phyloP scores from a whole-genome alignment of 2,329 filamentous ascomycete genomes.

The Dactylellina leptospora region DNA sequence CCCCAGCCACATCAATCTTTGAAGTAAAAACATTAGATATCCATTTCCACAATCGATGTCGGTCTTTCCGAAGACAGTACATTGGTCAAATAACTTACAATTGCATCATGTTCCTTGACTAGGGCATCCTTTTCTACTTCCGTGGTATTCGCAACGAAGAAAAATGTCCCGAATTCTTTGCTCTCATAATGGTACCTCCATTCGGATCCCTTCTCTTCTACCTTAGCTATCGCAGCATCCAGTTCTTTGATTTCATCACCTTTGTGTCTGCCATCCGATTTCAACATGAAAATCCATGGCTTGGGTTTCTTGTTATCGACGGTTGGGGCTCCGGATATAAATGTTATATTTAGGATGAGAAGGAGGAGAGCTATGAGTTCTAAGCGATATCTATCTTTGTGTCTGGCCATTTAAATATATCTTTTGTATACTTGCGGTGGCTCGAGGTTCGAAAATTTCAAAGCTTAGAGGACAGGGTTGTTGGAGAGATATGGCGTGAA shows the following conservation, averaged over 20 bases:
- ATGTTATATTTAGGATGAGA: background rate
- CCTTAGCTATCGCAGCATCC: background rate
- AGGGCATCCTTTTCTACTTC: background rate
- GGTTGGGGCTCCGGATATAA: background rate
- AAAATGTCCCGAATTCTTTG: slow-evolving; percentile 12
- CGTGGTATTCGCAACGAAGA: slow-evolving; percentile 11
- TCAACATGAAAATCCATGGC: slow-evolving; percentile 25
- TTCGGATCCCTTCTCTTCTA: background rate
- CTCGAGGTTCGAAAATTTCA: too few species aligned
- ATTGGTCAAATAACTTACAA: slow-evolving; percentile 11
- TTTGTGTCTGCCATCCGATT: background rate
- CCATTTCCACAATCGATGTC: background rate
- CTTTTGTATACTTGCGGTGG: too few species aligned
- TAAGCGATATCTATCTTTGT: background rate
- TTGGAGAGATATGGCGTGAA: too few species aligned
- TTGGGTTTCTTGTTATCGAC: background rate
- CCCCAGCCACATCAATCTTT: slow-evolving; percentile 2
- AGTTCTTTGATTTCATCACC: background rate
- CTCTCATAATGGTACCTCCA: background rate
- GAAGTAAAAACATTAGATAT: background rate
- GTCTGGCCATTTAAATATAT: background rate
- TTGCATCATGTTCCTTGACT: background rate
- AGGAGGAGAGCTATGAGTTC: background rate
- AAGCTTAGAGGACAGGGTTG: too few species aligned
- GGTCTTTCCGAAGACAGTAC: background rate